Base-by-base conservation (phyloP, 306 rosid species). In the Canavalia ensiformis region DNA sequence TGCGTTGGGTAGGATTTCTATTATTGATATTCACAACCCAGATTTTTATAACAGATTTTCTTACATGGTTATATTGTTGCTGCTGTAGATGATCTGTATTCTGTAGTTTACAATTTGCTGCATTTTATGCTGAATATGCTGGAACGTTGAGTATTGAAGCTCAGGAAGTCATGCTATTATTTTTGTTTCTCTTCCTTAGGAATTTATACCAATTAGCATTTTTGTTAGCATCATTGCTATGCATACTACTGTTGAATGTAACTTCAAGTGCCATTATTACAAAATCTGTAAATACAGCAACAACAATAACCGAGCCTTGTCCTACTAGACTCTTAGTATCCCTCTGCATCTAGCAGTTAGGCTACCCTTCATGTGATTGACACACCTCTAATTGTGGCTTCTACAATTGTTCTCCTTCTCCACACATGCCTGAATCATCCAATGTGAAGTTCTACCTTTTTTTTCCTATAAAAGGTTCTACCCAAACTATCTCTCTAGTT, bases 1-100 rank as follows among this genome's bases (percentile, higher is more conserved):
- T 42, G 34, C 63, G 87, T 75, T 33, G 18, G 34, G 50, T 81
- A 63, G 59, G 55, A 56, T 64, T 84, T 51, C 78, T 85, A 31
- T 29, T 72, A 18, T 35, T 33, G 57, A 2, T 81, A 35, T 9
- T 13, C 35, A 44, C 18, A 7, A 12, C 62, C 60, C 8, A 33
- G 69, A 41, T 10, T 68, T 77, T 46, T 34, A 10, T 30, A 45
- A 11, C 8, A 11, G 74, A 56, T 75, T 75, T 46, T 51, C 18
- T n/a, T 55, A 11, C 39, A 50, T 39, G 37, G 65, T 75, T 77
- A 58, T 37, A 41, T 41, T 50, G 74, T 33, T 44, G 34, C 45
- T 34, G 7, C 73, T 28, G 35, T 45, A 63, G 79, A 62, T 70
- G 35, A 65, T 70, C 51, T 31, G 74, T 42, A 25, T 12, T 80